Evolutionary conservation across 441 rosid genomes (phyloP), one percentile per base, ranked within the genome.

Genomic region (Breynia disticha): DNA sequence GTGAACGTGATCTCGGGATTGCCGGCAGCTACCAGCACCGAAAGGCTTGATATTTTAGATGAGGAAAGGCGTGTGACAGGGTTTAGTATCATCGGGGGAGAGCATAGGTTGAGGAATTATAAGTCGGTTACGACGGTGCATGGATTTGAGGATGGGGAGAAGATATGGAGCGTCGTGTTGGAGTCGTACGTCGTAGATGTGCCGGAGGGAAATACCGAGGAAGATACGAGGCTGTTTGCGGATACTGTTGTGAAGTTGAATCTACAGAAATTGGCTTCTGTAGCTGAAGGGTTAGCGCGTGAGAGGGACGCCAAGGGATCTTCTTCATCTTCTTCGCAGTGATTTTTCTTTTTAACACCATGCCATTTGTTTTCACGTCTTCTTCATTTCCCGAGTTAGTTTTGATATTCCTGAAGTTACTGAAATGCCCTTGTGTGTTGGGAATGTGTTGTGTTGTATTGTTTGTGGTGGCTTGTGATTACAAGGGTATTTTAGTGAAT

Each of bases 1-100:
- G 90, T 89, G 12, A 75, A 85, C 0, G 83, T 89, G 0, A 79
- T 86, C 19, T 86, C 97, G 0, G 97, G 97, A 4, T 62, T 86
- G 12, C 97, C 97, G 2, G 95, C 95, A 0, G 77, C 97, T 2
- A 84, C 93, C 0, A 89, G 97, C 75, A 89, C 95, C 10, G 97
- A 89, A 63, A 67, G 88, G 55, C 73, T 89, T 0, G 97, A 89
- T 80, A 71, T 86, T 22, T 54, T 86, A 39, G 88, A 86, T 54
- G 94, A 89, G 0, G 73, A 82, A 32, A 67, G 70, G 39, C 95
- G 75, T 21, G 53, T 86, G 20, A 32, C 86, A 13, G 84, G 95
- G 78, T 86, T 89, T 32, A 75, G 78, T 22, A 90, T 89, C 0
- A 78, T 86, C 0, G 97, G 97, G 0, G 97, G 97, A 0, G 90